Evolutionary conservation across 257 asterid genomes (phyloP).

Genomic region (Leonotis leonurus): DNA sequence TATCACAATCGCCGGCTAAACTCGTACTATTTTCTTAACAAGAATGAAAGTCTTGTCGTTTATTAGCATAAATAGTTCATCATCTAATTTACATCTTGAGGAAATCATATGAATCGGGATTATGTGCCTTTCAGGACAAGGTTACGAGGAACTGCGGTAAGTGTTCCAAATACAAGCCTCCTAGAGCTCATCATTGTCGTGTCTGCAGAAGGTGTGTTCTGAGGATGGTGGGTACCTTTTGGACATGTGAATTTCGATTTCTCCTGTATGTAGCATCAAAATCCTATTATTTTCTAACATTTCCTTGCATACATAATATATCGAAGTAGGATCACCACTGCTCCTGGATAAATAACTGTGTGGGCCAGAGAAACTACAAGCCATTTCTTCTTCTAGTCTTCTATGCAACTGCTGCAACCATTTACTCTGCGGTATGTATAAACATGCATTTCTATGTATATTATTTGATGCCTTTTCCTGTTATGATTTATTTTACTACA

Average conservation of each 20-base stretch:
- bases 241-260: background rate
- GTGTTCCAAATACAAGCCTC: slow-evolving; percentile 72
- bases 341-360: slow-evolving; percentile 87
- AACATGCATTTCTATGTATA: background rate
- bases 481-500: slow-evolving; percentile 4
- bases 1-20: background rate
- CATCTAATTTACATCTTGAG: background rate
- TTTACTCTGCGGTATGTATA: slow-evolving; percentile 57
- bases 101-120: slow-evolving; percentile 8
- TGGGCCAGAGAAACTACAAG: slow-evolving; percentile 83
- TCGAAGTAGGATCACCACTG: slow-evolving; percentile 91
- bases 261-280: background rate
- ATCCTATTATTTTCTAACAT: background rate
- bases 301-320: background rate
- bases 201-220: slow-evolving; percentile 86
- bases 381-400: slow-evolving; percentile 56
- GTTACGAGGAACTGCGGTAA: slow-evolving; percentile 52
- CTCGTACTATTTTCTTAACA: background rate
- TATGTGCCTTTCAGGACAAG: slow-evolving; percentile 30
- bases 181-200: slow-evolving; percentile 96
- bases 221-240: slow-evolving; percentile 72
- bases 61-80: background rate
- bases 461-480: background rate
- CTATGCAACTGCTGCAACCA: slow-evolving; percentile 59
- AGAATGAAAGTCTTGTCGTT: background rate